Conservation (phyloP, 148 eudicot genomes). For the Cornus suecica region DNA sequence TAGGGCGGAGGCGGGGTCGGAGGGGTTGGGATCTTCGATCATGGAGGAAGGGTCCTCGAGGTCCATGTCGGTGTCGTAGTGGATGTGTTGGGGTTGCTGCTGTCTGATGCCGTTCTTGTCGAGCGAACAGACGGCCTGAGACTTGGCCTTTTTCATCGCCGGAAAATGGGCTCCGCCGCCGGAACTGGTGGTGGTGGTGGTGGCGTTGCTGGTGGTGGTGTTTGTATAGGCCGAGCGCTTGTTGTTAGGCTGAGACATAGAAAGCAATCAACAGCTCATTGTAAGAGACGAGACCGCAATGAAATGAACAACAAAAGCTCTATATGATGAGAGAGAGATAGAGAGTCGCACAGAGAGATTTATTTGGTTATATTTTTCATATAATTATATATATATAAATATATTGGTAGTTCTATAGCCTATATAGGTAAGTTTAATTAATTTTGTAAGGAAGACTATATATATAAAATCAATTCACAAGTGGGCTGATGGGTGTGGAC, state of each 20-base stretch:
- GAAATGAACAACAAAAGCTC: neutral
- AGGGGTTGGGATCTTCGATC: conserved; percentile 36
- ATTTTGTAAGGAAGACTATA: no score
- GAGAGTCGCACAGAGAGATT: neutral
- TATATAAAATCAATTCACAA: no score
- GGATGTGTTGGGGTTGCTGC: conserved; percentile 20
- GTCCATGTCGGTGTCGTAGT: conserved; percentile 18
- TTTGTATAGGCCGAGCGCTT: conserved; percentile 1
- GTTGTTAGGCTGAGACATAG: conserved; percentile 39
- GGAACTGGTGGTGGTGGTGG: conserved; percentile 21
- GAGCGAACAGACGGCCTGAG: conserved; percentile 39
- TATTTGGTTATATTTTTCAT: neutral
- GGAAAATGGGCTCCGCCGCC: conserved; percentile 18
- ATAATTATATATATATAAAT: no score
- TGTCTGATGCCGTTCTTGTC: conserved; percentile 41
- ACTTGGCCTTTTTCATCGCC: conserved; percentile 68
- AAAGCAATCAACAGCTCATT: conserved; percentile 18
- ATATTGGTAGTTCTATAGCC: neutral
- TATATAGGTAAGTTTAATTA: no score
- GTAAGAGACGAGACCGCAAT: neutral
- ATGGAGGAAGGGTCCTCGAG: conserved; percentile 20
- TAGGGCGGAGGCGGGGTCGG: conserved; percentile 15
- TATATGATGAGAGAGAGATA: neutral
- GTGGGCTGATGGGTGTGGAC: no score
- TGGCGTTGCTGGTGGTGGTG: conserved; percentile 23